Evolutionary conservation across 208 protist species (phyloP), one percentile per base, ranked within the genome.

Genomic region (Sergeia podlipaevii): DNA sequence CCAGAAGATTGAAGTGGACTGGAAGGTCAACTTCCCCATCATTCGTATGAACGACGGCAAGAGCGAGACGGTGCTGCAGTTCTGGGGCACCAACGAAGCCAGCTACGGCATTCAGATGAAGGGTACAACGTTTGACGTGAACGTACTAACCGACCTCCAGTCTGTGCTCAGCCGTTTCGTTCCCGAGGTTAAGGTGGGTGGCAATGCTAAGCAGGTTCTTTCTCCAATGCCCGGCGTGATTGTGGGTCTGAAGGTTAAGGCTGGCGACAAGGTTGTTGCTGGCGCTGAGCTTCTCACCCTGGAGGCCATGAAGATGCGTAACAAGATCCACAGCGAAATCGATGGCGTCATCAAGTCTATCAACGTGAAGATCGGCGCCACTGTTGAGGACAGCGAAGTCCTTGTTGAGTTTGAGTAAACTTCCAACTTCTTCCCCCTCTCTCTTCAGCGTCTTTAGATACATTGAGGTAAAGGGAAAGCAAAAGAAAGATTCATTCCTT

Each of bases 271-370:
- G 4, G 93, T 99, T 2, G 72, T 72, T 39, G 75, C 75, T 24
- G 97, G 93, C 23, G 53, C 96, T 28, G 51, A 85, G 24, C 45
- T 98, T 13, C 39, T 98, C 30, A 78, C 96, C 0, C 58, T 98
- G 45, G 95, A 98, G 63, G 95, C 95, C 3, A 99, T 99, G 96
- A 98, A 98, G 76, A 98, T 98, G 93, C 88, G 97, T 44, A 80
- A 84, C 63, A 79, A 72, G 23, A 60, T 96, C 27, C 32, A 65
- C 48, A 65, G 80, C 18, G 52, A 59, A 27, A 41, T 29, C 15
- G 64, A 69, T 60, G 86, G 83, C 24, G 65, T 41, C 3, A 65
- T 77, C 26, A 68, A 62, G 56, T 32, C 42, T 27, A 61, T 89
- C 23, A 64, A 48, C 20, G 54, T 64, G 23, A 60, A 48, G 21